Percentiles rank a stretch among this genome's conserved stretches.
Evolutionary conservation across 2,329 filamentous ascomycete species (phyloP).

Genomic region (Penicillium sp.): DNA sequence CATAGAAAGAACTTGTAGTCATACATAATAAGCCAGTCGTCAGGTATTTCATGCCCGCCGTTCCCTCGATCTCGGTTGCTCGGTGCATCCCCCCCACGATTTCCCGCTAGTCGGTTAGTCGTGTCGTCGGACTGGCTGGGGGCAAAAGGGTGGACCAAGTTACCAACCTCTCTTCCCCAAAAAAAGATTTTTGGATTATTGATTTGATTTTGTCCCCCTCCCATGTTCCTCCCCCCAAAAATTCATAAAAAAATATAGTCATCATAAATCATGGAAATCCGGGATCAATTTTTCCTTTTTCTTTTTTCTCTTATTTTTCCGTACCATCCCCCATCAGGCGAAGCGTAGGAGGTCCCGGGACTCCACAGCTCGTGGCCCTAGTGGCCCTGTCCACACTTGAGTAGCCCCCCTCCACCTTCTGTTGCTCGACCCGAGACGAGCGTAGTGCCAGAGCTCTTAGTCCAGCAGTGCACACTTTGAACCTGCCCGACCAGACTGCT

Average conservation of each 20-base stretch:
- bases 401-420: not conserved
- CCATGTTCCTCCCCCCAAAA: not conserved
- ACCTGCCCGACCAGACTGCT: slow-evolving; percentile 21
- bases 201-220: not conserved
- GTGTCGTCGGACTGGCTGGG: slow-evolving; percentile 13
- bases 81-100: slow-evolving; percentile 32
- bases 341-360: slow-evolving; percentile 13
- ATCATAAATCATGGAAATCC: not conserved
- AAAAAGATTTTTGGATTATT: slow-evolving; percentile 4
- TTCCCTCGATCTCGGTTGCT: slow-evolving; percentile 17
- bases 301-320: slow-evolving; percentile 1
- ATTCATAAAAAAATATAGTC: not conserved
- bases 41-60: slow-evolving; percentile 11
- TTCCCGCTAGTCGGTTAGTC: slow-evolving; percentile 28
- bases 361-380: slow-evolving; percentile 23
- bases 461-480: slow-evolving; percentile 20
- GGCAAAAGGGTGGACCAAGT: slow-evolving; percentile 8
- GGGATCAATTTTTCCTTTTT: not conserved
- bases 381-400: slow-evolving; percentile 1
- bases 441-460: slow-evolving; percentile 6
- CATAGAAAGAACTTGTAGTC: no score
- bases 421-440: not conserved
- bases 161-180: not conserved
- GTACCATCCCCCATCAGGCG: slow-evolving; percentile 2
- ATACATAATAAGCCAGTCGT: no score